Base-by-base conservation (phyloP, 108 stramenopile species). In the Seminavis robusta region DNA sequence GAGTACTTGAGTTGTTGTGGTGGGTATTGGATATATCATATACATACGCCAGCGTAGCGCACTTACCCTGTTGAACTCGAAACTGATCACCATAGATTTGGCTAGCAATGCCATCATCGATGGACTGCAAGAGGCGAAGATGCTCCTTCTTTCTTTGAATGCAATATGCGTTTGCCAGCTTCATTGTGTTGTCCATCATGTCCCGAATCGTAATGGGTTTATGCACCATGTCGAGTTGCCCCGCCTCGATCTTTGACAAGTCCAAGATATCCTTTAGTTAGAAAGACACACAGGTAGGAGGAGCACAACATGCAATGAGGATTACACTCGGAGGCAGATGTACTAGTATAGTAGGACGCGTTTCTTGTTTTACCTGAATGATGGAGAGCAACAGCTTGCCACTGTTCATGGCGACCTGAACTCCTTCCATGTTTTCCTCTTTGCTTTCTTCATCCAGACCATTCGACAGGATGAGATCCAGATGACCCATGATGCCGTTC, bases 201-300 rank as follows among this genome's bases (percentile, higher is more conserved):
- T 15, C 15, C 10, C 47, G 46, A 36, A 70, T 55, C n/a, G n/a
- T n/a, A n/a, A n/a, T n/a, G n/a, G n/a, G n/a, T n/a, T n/a, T n/a
- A n/a, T n/a, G n/a, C n/a, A n/a, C n/a, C n/a, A n/a, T n/a, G 0
- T 31, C 42, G 44, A 70, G 46, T 33, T 73, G 47, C 11, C 73
- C 73, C 1, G 66, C 65, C 36, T 78, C 81, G 38, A 82, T 71
- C 39, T 78, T 78, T 33, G 76, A 54, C 25, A 82, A 28, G 63
- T 82, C 81, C 34, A 82, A 59, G 47, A 78, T 59, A 40, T 78
- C 77, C 47, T 78, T 49, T n/a, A n/a, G n/a, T n/a, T n/a, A n/a
- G n/a, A n/a, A n/a, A n/a, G n/a, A n/a, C n/a, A n/a, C n/a, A n/a
- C n/a, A n/a, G n/a, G n/a, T n/a, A n/a, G n/a, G n/a, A n/a, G n/a